A percentile compares a stretch with the other conserved stretches of the same genome.
phyloP scores from a whole-genome alignment of 306 rosid species.

The Vigna trinervia region DNA sequence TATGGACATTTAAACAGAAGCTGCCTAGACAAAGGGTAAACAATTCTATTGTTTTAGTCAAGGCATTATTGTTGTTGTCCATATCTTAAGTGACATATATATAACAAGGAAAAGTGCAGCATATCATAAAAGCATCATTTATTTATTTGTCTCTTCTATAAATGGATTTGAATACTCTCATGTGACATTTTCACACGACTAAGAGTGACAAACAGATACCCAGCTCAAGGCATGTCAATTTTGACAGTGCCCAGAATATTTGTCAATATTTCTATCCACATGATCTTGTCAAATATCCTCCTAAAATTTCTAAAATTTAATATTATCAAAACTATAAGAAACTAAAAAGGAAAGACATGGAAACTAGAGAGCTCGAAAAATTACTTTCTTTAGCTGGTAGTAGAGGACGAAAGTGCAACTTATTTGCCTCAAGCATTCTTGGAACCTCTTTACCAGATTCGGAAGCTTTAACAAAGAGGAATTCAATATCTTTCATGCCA shows the following conservation, averaged over 20 bases:
- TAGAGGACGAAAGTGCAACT: constrained; percentile 79
- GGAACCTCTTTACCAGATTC: constrained; percentile 91
- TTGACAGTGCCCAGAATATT: constrained; percentile 2
- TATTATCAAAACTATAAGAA: constrained; percentile 5
- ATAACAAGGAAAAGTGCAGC: neutral
- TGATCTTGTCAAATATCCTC: neutral
- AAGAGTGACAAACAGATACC: constrained; percentile 9
- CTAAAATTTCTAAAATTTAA: constrained; percentile 24
- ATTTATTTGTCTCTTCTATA: neutral
- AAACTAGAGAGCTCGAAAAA: constrained; percentile 43
- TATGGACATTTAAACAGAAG: constrained; percentile 28
- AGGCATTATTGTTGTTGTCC: constrained; percentile 10
- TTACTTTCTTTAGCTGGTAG: constrained; percentile 73
- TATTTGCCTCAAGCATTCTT: constrained; percentile 93
- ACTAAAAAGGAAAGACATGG: constrained; percentile 22
- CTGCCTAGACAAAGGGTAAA: constrained; percentile 20
- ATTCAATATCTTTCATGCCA: constrained; percentile 79
- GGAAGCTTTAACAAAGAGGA: constrained; percentile 71
- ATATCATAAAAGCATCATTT: constrained; percentile 22
- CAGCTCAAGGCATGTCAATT: neutral
- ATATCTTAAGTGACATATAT: constrained; percentile 10
- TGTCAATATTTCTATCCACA: neutral
- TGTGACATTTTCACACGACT: constrained; percentile 13
- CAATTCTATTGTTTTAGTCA: neutral
- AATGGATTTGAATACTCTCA: constrained; percentile 11